Conservation (phyloP, 2,329 filamentous ascomycete species). For the Talaromyces atroroseus region DNA sequence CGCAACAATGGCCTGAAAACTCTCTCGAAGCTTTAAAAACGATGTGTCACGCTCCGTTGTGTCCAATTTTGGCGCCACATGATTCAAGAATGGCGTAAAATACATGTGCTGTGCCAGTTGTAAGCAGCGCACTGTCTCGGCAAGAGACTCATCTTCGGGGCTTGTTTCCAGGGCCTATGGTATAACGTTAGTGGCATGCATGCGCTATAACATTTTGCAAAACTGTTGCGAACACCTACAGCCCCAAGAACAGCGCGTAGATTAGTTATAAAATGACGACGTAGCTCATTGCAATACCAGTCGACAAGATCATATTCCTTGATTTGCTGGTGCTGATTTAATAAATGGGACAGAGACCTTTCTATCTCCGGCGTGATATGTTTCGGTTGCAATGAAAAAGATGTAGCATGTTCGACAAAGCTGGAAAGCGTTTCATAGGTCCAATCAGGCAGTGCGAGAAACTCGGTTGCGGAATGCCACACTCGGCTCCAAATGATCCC, state of each 20-base stretch:
- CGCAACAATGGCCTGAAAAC: constrained; percentile 44
- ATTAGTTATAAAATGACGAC: constrained; percentile 39
- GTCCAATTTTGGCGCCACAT: constrained; percentile 27
- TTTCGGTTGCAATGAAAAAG: constrained; percentile 19
- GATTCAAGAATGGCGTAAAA: constrained; percentile 30
- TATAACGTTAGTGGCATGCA: not conserved
- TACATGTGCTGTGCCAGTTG: constrained; percentile 34
- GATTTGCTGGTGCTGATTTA: constrained; percentile 14
- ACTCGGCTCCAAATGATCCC: constrained; percentile 34
- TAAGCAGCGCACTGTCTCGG: constrained; percentile 30
- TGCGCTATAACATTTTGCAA: constrained; percentile 1
- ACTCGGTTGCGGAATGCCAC: constrained; percentile 37
- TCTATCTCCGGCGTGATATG: constrained; percentile 25
- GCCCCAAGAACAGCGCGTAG: constrained; percentile 28
- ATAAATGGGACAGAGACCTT: constrained; percentile 32
- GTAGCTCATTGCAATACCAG: constrained; percentile 42
- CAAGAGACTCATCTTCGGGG: constrained; percentile 23
- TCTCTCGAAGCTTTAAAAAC: constrained; percentile 35
- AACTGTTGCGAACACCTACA: constrained; percentile 22
- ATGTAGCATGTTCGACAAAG: constrained; percentile 21
- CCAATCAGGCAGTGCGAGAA: constrained; percentile 33
- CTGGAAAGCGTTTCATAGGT: constrained; percentile 25
- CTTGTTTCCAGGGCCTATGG: constrained; percentile 22
- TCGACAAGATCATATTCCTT: constrained; percentile 29
- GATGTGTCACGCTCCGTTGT: constrained; percentile 23